Evolutionary conservation across 768 basidiomycete genomes (phyloP), one percentile per base, ranked within the genome.

Genomic region (Cystoderma amianthinum): DNA sequence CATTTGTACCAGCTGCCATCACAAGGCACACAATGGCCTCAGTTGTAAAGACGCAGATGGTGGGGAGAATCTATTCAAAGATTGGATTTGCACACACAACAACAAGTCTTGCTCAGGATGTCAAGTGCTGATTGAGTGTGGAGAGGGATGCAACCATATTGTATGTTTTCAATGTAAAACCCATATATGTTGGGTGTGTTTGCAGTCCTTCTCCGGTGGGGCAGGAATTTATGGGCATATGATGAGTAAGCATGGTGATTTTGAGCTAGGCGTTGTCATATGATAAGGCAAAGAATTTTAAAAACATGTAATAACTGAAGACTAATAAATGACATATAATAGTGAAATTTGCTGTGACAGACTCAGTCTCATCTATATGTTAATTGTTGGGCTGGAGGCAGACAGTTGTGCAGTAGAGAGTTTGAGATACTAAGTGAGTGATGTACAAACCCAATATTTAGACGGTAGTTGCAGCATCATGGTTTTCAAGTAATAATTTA

Each of bases 111-210:
- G 87, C 55, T 88, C 87, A 2, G 71, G 72, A 0, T 91, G 87
- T 63, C 72, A 73, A 41, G 70, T 73, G 5, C 68, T 73, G 4
- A 88, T 91, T 48, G 84, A 90, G 59, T 76, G 81, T 30, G 64
- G 62, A 19, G 82, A 78, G 46, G 87, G 87, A 0, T 91, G 87
- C 59, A 84, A 91, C 60, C 87, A 91, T 56, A 78, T 91, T 70
- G 80, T 75, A 13, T 91, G 87, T 57, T 67, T 67, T 0, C 69
- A 72, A 22, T 91, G 87, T 56, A 71, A 76, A 49, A 79, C 82
- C 0, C 87, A 91, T 54, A 81, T 80, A 1, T 91, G 87, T 44
- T 90, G 87, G 88, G 76, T 77, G 17, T 91, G 87, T 56, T 50
- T 85, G 56, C 59, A 71, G 57, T 85, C 81, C 28, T 90, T 88